Base-by-base conservation (phyloP, 768 basidiomycete genomes). In the Auriscalpium orientale region DNA sequence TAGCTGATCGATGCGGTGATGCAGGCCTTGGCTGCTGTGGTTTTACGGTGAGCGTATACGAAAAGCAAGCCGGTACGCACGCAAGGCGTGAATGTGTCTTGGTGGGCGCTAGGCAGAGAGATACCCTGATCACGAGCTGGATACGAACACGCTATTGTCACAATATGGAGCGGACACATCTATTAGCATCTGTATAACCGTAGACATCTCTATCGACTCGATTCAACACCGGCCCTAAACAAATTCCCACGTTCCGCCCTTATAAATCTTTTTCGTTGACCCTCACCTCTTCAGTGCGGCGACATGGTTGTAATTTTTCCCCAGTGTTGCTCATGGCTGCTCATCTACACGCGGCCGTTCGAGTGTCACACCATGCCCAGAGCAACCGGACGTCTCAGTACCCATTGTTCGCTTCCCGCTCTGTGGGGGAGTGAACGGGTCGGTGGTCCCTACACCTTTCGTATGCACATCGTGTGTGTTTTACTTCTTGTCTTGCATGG, bases 321-420 rank as follows among this genome's bases (percentile, higher is more conserved):
- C 89, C 88, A 81, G 81, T 87, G 89, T 91, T 91, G 89, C 89
- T 91, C 89, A 84, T 87, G 76, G 77, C 80, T 74, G 84, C 77
- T 38, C 36, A 38, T 62, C 11, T 72, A 65, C 67, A 87, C 76
- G 84, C 81, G 78, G 85, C 76, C 70, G 87, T 90, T 89, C 68
- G 89, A 91, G 89, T 89, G 89, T 91, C 89, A 89, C 76, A 84
- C 77, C 79, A 86, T 86, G 89, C 76, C 75, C 74, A 78, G 87
- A 90, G 62, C 57, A 73, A 87, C 61, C 58, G 70, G 87, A 83
- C 85, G 78, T 90, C 89, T 89, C 63, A 91, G 87, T 51, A 89
- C 89, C 87, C 86, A 65, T 72, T 64, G 76, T 67, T 84, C 80
- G 71, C 76, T 69, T 70, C 55, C 47, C 33, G 55, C 67, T 62